These are phyloP conservation scores for Mortierella sp. DNA, from an alignment of 371 early-diverging fungal species.

Conservation along the genomic window DNA sequence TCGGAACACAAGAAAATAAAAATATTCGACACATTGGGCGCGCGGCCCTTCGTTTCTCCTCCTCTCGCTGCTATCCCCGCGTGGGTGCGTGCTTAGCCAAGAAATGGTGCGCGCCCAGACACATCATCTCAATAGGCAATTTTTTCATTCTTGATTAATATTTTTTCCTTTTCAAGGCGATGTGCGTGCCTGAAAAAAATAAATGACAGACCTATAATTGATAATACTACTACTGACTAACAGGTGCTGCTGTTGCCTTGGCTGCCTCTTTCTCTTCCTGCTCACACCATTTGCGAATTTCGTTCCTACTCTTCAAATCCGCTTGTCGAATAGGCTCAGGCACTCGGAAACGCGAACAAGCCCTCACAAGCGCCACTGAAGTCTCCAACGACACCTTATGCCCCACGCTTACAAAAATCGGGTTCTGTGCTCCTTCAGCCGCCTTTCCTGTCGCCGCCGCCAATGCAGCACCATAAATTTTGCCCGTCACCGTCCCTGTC, in stretches of 20 bases:
- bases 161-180: slow-evolving; percentile 7
- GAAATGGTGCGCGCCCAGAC: not conserved
- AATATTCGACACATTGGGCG: not conserved
- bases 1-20: not conserved
- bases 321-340: slow-evolving; percentile 95
- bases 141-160: not conserved
- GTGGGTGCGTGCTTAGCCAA: slow-evolving; percentile 4
- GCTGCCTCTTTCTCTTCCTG: not conserved
- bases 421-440: slow-evolving; percentile 68
- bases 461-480: slow-evolving; percentile 75
- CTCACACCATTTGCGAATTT: slow-evolving; percentile 59
- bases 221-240: not conserved
- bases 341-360: slow-evolving; percentile 78
- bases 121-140: not conserved
- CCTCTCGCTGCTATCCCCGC: not conserved
- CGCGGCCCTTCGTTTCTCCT: not conserved
- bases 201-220: too few relatives aligned
- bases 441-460: slow-evolving; percentile 59
- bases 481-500: slow-evolving; percentile 55
- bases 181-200: not conserved
- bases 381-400: slow-evolving; percentile 81
- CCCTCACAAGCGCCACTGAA: slow-evolving; percentile 74
- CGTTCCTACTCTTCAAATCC: slow-evolving; percentile 73
- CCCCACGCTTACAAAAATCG: slow-evolving; percentile 90
- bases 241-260: not conserved